These are phyloP conservation scores for Ramularia collo-cygni DNA, from an alignment of 2,329 filamentous ascomycete species.

Conservation along the genomic window DNA sequence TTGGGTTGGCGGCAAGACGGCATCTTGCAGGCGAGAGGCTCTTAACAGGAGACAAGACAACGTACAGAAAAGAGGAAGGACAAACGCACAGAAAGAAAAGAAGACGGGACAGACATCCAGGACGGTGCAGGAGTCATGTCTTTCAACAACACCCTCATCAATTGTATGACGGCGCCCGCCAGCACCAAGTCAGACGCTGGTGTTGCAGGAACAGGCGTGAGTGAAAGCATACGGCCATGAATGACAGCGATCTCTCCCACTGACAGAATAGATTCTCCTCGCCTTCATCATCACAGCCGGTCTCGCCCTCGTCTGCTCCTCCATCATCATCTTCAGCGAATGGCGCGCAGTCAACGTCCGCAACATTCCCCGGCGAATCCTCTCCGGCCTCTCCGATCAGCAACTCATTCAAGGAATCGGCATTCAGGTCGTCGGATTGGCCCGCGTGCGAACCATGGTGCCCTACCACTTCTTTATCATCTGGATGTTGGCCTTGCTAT, in stretches of 20 bases:
- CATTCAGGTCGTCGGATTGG: conserved; percentile 58
- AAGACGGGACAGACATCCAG: too few species aligned
- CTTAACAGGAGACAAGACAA: too few species aligned
- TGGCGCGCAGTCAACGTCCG: conserved; percentile 41
- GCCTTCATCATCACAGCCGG: conserved; percentile 60
- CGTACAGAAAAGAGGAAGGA: too few species aligned
- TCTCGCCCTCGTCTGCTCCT: conserved; percentile 50
- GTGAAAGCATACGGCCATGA: conserved; percentile 19
- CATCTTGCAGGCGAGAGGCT: too few species aligned
- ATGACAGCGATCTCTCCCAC: background rate
- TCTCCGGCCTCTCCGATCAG: conserved; percentile 60
- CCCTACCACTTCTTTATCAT: conserved; percentile 66
- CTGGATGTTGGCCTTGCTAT: conserved; percentile 60
- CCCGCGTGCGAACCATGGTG: conserved; percentile 52
- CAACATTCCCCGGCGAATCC: conserved; percentile 55
- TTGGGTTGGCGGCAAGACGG: too few species aligned
- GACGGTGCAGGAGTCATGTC: too few species aligned
- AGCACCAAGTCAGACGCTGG: conserved; percentile 47
- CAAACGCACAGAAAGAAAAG: too few species aligned
- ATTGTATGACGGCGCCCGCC: conserved; percentile 41
- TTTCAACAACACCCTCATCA: conserved; percentile 16
- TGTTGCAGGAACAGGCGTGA: conserved; percentile 52
- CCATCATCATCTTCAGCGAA: conserved; percentile 52
- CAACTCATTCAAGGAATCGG: conserved; percentile 63
- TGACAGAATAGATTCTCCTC: conserved; percentile 47